phyloP scores from a whole-genome alignment of 495 filamentous ascomycete species.

The Hyaloscypha variabilis region DNA sequence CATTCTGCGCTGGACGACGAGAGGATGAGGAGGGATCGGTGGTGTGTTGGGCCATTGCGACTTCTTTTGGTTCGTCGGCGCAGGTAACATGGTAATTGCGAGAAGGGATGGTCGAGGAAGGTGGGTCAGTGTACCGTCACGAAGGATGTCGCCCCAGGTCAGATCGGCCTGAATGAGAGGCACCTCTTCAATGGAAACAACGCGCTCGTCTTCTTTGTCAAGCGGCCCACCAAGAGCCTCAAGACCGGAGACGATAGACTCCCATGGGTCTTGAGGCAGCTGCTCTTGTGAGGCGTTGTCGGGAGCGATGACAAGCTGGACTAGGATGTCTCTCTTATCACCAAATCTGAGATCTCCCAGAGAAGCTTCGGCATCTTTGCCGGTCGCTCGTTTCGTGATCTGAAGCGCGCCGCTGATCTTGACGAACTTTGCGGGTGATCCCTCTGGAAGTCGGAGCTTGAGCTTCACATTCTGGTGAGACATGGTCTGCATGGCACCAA shows the following conservation, averaged over 20 bases:
- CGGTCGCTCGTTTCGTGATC: conserved; percentile 96
- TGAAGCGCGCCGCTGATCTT: conserved; percentile 98
- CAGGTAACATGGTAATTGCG: conserved; percentile 98
- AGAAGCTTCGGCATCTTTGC: conserved; percentile 90
- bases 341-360: conserved; percentile 94
- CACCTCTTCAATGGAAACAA: conserved; percentile 89
- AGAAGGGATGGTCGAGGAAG: conserved; percentile 86
- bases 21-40: conserved; percentile 93
- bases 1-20: conserved; percentile 96
- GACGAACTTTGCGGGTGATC: conserved; percentile 95
- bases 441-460: conserved; percentile 91
- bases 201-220: conserved; percentile 84
- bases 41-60: conserved; percentile 61
- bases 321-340: conserved; percentile 95
- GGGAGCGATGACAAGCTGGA: conserved; percentile 91
- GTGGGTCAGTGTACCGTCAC: conserved; percentile 87
- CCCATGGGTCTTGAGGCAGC: conserved; percentile 93
- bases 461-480: conserved; percentile 99
- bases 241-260: conserved; percentile 91
- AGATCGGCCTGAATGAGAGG: conserved; percentile 96
- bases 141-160: conserved; percentile 89
- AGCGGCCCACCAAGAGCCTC: conserved; percentile 92
- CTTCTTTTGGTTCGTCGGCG: conserved; percentile 62
- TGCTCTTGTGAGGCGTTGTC: conserved; percentile 86
- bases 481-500: conserved; percentile 90